Evolutionary conservation across 306 rosid genomes (phyloP).

Genomic region (Begonia peltatifolia): DNA sequence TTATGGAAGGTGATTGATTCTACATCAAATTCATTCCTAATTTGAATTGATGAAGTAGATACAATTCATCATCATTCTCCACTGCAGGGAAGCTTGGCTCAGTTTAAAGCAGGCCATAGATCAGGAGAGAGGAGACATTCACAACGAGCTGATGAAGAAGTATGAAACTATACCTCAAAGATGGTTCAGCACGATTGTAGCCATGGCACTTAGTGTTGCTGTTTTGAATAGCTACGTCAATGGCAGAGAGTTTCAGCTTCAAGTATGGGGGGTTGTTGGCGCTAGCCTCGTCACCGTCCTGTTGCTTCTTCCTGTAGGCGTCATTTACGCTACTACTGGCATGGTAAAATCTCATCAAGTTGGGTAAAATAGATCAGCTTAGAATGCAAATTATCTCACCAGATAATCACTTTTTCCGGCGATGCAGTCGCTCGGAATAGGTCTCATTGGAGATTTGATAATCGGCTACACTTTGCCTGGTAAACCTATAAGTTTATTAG

Average conservation of each 20-base stretch:
- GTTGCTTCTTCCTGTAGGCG: conserved; percentile 44
- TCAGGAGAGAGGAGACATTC: conserved; percentile 33
- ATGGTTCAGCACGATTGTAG: conserved; percentile 46
- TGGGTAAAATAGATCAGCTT: conserved; percentile 9
- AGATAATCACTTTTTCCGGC: not conserved
- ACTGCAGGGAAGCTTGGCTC: conserved; percentile 32
- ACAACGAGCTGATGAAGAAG: conserved; percentile 53
- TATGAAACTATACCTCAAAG: conserved; percentile 45
- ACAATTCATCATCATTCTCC: no score
- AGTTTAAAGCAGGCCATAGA: conserved; percentile 22
- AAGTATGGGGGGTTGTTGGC: conserved; percentile 64
- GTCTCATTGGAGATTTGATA: no score
- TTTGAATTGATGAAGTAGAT: no score
- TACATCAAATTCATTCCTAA: no score
- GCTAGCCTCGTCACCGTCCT: conserved; percentile 25
- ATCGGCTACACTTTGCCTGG: no score
- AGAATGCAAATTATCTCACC: no score
- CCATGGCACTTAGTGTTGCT: conserved; percentile 22
- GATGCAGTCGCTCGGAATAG: no score
- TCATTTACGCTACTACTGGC: conserved; percentile 57
- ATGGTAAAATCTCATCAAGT: not conserved
- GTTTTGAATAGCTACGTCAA: conserved; percentile 24
- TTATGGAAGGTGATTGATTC: conserved; percentile 34
- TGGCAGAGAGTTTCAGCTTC: conserved; percentile 46
- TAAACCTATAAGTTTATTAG: no score